A percentile compares a stretch with the other conserved stretches of the same genome.
These are phyloP conservation scores for Ceratocystiopsis minuta DNA, from an alignment of 2,329 filamentous ascomycete species.

Conservation along the genomic window DNA sequence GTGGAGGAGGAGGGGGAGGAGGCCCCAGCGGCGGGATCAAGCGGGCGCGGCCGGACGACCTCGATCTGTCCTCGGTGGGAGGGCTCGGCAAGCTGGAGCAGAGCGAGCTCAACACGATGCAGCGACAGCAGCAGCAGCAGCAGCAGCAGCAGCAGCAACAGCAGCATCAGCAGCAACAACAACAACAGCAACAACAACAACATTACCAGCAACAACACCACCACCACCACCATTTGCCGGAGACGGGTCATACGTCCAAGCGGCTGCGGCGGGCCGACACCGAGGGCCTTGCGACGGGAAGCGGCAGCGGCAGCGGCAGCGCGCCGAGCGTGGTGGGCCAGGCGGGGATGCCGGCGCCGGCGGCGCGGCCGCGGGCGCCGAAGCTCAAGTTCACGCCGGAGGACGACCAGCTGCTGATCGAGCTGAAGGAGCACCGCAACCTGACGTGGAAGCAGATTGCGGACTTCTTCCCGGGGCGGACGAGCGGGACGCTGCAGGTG, in stretches of 20 bases:
- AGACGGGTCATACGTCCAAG: conserved; percentile 50
- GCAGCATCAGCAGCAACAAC: conserved; percentile 21
- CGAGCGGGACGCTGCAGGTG: conserved; percentile 79
- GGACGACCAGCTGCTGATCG: conserved; percentile 73
- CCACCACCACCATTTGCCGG: conserved; percentile 66
- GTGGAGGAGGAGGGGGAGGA: too few species aligned
- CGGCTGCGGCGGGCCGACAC: conserved; percentile 33
- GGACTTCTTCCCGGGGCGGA: conserved; percentile 83
- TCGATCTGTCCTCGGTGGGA: conserved; percentile 32
- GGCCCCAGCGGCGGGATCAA: conserved; percentile 21
- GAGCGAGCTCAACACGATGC: conserved; percentile 35
- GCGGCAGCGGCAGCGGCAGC: conserved; percentile 27
- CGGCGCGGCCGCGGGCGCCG: conserved; percentile 62
- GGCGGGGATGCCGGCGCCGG: conserved; percentile 71
- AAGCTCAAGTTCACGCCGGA: conserved; percentile 90
- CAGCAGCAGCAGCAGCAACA: conserved; percentile 11
- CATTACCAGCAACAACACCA: conserved; percentile 27
- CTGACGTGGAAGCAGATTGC: conserved; percentile 96
- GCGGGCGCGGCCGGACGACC: conserved; percentile 37
- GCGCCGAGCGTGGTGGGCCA: conserved; percentile 76
- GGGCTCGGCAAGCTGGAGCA: conserved; percentile 35
- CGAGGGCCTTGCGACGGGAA: conserved; percentile 27
- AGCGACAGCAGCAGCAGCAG: conserved; percentile 25
- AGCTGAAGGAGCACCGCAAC: conserved; percentile 86
- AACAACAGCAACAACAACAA: too few species aligned